Conservation (phyloP, 2,329 filamentous ascomycete genomes). For the Penicillium sp. region DNA sequence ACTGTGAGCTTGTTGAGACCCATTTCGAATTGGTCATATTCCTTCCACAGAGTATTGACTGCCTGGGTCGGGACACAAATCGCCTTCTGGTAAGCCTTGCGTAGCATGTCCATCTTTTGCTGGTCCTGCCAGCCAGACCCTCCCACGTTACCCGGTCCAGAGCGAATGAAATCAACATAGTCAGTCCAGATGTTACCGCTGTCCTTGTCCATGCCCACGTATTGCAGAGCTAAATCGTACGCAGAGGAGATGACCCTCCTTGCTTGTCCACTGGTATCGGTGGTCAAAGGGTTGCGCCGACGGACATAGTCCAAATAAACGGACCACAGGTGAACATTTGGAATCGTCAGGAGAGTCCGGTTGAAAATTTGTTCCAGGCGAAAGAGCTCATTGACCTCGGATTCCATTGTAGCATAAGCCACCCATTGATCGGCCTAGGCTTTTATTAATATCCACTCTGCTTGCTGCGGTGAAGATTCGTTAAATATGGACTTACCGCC, state of each 20-base stretch:
- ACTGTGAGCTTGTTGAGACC: conserved; percentile 86
- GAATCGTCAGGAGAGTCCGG: conserved; percentile 68
- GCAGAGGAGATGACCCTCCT: conserved; percentile 75
- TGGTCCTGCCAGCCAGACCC: conserved; percentile 91
- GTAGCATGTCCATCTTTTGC: conserved; percentile 92
- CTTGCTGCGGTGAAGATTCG: too few relatives aligned
- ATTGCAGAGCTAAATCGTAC: conserved; percentile 86
- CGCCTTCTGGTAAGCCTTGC: conserved; percentile 87
- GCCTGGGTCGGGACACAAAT: conserved; percentile 79
- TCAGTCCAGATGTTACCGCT: conserved; percentile 88
- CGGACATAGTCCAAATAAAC: conserved; percentile 94
- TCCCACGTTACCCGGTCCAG: conserved; percentile 75
- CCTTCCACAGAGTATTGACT: conserved; percentile 84
- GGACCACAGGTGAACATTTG: conserved; percentile 83
- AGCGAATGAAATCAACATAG: conserved; percentile 89
- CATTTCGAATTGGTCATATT: conserved; percentile 96
- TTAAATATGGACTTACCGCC: conserved; percentile 69
- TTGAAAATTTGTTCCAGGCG: conserved; percentile 79
- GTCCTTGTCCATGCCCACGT: conserved; percentile 86
- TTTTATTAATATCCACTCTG: too few relatives aligned
- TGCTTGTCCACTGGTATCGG: conserved; percentile 68
- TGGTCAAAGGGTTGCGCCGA: conserved; percentile 77
- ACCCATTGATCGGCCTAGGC: conserved; percentile 84
- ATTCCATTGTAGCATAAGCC: conserved; percentile 81
- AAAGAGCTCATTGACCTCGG: conserved; percentile 74